Evolutionary conservation across 78 protist species (phyloP), one percentile per base, ranked within the genome.

Genomic region (Cavenderia fasciculata): DNA sequence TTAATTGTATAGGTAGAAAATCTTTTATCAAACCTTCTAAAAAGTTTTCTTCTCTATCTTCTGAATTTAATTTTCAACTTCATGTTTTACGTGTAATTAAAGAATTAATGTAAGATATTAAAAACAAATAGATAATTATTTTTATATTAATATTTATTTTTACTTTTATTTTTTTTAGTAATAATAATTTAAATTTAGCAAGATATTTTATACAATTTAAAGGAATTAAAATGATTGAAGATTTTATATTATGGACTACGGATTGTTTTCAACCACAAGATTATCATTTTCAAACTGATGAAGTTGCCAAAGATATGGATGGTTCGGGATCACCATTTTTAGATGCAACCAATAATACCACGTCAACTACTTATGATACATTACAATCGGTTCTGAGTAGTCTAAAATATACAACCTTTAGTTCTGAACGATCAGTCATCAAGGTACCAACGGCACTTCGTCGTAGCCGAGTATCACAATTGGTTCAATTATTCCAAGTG

Each of bases 351-450:
- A n/a, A n/a, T n/a, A n/a, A n/a, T n/a, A n/a, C n/a, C n/a, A n/a
- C n/a, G n/a, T n/a, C n/a, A n/a, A n/a, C n/a, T n/a, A n/a, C n/a
- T n/a, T n/a, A 82, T 43, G 90, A 82, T 23, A 68, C 36, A 43
- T 25, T 82, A 21, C 49, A 82, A n/a, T 40, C 59, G 12, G 90
- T 82, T 11, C 43, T 82, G 18, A 68, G 51, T 54, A 51, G 69
- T 25, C 66, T 82, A 25, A 82, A 82, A 36, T 82, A 82, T 44
- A 82, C 90, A 2, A 82, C 90, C 2, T 82, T 52, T 51, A 18
- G 27, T 18, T 82, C 90, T 1, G 75, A 66, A 10, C 62, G 41
- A 46, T 54, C 74, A 21, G 6, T 41, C 2, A 49, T 46, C 23
- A 65, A 78, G 54, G n/a, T 38, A 52, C 74, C 74, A 23, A 71